phyloP scores from a whole-genome alignment of 371 early-diverging fungal genomes.

The Neoconidiobolus thromboides region DNA sequence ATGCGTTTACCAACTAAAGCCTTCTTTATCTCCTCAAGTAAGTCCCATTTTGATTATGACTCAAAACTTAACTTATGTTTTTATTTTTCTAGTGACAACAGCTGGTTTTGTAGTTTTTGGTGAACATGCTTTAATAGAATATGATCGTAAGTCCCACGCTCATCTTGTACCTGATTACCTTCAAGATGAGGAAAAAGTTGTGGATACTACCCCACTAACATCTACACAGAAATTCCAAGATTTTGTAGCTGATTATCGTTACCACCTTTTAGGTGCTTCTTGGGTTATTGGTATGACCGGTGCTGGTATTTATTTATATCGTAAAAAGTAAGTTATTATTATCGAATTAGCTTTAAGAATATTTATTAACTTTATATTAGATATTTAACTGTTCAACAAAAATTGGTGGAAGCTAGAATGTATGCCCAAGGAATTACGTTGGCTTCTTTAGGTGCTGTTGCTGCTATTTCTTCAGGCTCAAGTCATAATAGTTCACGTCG shows the following conservation, averaged over 20 bases:
- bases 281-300: constrained; percentile 46
- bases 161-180: not conserved
- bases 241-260: constrained; percentile 7
- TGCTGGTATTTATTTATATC: constrained; percentile 21
- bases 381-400: constrained; percentile 39
- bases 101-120: constrained; percentile 7
- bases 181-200: not conserved
- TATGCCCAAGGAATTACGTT: constrained; percentile 16
- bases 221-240: not conserved
- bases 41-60: not conserved
- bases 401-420: constrained; percentile 57
- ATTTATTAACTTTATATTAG: constrained; percentile 15
- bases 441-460: constrained; percentile 8
- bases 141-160: not conserved
- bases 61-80: not conserved
- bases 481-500: too few species aligned
- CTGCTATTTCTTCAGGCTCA: constrained; percentile 6
- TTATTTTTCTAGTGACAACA: constrained; percentile 2
- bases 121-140: constrained; percentile 8
- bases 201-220: not conserved
- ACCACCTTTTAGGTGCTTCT: constrained; percentile 13
- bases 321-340: constrained; percentile 8
- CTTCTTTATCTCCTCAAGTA: constrained; percentile 8
- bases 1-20: constrained; percentile 10
- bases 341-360: too few species aligned